Evolutionary conservation across 2,329 filamentous ascomycete genomes (phyloP), one percentile per base, ranked within the genome.

Genomic region (Sordariomycetes sp.): DNA sequence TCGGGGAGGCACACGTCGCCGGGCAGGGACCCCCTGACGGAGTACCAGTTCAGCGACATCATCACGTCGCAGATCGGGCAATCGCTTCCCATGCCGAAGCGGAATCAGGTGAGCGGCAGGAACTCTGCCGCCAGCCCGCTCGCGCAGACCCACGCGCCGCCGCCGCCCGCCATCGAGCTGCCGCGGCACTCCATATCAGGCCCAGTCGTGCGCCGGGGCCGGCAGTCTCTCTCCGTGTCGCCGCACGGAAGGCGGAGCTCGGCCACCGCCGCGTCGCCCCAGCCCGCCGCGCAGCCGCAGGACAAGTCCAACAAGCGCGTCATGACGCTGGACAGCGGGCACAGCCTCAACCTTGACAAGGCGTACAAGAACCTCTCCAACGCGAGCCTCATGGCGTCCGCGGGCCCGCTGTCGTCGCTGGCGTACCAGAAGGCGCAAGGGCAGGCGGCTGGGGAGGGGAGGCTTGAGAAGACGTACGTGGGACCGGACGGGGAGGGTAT

Each of bases 331-430:
- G 78, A 82, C 50, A 81, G 82, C 57, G 83, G 81, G 12, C 77
- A 79, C 53, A 67, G 80, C 1, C 72, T 90, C 55, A 85, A 90
- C 65, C 80, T 87, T 69, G 81, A 78, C 59, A 85, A 76, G 61
- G 85, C 86, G 3, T 89, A 90, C 65, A 77, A 84, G 55, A 79
- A 82, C 59, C 72, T 90, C 20, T 89, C 87, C 1, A 85, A 91
- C 65, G 85, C 85, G 12, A 84, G 85, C 55, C 70, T 91, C 51
- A 76, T 81, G 3, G 77, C 77, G 34, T 83, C 84, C 5, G 77
- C 81, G 20, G 84, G 86, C 32, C 80, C 75, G 55, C 70, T 92
- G 35, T 77, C 85, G 7, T 74, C 76, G 55, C 72, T 89, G 24
- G 78, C 84, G 20, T 74, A 78, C 61, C 77, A 80, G 55, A 85